Evolutionary conservation across 495 filamentous ascomycete species (phyloP), one percentile per base, ranked within the genome.

Genomic region (Thermochaetoides thermophila): DNA sequence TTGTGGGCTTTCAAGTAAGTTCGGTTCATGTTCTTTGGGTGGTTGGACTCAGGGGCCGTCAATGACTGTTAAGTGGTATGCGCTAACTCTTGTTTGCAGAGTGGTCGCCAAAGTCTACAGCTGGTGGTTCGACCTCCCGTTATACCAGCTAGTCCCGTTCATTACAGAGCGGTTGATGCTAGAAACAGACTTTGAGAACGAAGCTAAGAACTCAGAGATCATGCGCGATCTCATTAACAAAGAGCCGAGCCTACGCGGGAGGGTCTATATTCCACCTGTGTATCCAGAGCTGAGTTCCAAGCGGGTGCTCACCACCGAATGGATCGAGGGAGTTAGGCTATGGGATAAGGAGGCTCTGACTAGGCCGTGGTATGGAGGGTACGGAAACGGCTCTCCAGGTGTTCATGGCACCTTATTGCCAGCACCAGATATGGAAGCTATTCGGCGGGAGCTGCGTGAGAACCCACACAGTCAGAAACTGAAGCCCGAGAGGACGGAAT

Each of bases 121-220:
- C 3, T 72, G 66, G 45, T 71, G 72, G 61, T 95, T 95, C 49
- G 80, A 93, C 38, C 65, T 97, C 11, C 87, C 87, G 9, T 64
- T 95, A 35, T 89, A 93, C 50, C 79, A 64, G 33, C 60, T 96
- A 5, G 79, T 94, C 1, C 87, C 86, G 0, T 96, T 84, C 48
- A 81, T 95, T 40, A 76, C 74, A 25, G 86, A 93, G 50, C 74
- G 87, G 9, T 58, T 97, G 12, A 68, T 73, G 54, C 73, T 92
- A 12, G 87, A 97, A 51, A 97, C 87, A 14, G 89, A 97, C 49
- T 97, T 97, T 43, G 66, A 73, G 27, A 84, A 84, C 42, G 87
- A 97, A 57, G 87, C 89, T 5, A 59, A 70, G 43, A 97, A 97
- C 48, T 78, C 83, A 7, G 81, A 84, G 49, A 63, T 64, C 38